A percentile compares a stretch with the other conserved stretches of the same genome.
These are phyloP conservation scores for Malassezia brasiliensis DNA, from an alignment of 1,284 basidiomycete species.

Conservation along the genomic window DNA sequence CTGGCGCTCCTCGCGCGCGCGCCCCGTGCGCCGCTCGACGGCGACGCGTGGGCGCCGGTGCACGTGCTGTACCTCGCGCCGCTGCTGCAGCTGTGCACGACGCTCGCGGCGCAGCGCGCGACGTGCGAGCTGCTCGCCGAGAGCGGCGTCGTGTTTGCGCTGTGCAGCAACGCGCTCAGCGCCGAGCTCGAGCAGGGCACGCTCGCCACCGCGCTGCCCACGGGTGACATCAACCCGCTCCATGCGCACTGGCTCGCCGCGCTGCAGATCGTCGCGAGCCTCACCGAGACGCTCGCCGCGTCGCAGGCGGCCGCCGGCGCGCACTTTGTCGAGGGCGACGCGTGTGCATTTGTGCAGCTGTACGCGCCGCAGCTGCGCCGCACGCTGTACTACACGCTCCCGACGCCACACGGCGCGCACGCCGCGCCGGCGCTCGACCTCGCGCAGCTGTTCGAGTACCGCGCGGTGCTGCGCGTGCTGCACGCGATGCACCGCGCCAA, in stretches of 20 bases:
- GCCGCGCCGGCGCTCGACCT: conserved; percentile 14
- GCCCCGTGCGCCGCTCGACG: background rate
- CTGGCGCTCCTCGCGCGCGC: background rate
- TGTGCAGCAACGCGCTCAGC: conserved; percentile 71
- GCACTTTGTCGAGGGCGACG: conserved; percentile 75
- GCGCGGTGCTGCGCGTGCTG: conserved; percentile 25
- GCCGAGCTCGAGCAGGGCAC: conserved; percentile 63
- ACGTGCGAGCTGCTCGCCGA: conserved; percentile 76
- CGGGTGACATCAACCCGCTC: conserved; percentile 63
- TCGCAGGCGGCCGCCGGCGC: conserved; percentile 44
- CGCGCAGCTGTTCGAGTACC: conserved; percentile 29
- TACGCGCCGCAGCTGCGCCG: conserved; percentile 69
- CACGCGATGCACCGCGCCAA: conserved; percentile 24
- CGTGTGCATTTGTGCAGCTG: conserved; percentile 72
- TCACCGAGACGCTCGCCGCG: conserved; percentile 55
- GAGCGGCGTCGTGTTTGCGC: conserved; percentile 69
- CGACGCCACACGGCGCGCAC: background rate
- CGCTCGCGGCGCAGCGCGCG: conserved; percentile 64
- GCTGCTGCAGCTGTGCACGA: conserved; percentile 72
- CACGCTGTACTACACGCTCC: conserved; percentile 63
- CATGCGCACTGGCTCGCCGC: conserved; percentile 76
- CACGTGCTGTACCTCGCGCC: conserved; percentile 41
- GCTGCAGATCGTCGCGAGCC: conserved; percentile 67
- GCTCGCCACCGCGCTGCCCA: conserved; percentile 61
- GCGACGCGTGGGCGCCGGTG: background rate